These are phyloP conservation scores for Wakefieldia striispora DNA, from an alignment of 768 basidiomycete species.

Conservation along the genomic window DNA sequence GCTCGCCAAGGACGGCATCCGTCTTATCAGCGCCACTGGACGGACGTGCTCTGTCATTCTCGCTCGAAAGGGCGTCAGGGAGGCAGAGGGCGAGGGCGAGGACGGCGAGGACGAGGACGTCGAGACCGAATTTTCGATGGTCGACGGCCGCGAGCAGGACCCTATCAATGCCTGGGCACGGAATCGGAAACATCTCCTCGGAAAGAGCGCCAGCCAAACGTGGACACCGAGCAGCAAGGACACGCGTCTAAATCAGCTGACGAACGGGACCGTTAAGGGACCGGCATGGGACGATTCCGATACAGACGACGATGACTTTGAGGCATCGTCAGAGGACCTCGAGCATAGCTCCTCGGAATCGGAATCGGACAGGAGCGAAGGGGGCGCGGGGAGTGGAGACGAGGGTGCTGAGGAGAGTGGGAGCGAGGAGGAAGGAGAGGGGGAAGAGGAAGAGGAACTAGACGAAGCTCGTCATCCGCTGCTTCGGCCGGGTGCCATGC, in stretches of 20 bases:
- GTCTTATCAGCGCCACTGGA: constrained; percentile 61
- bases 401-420: constrained; percentile 36
- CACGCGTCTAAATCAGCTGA: background rate
- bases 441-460: constrained; percentile 42
- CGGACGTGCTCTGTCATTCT: constrained; percentile 65
- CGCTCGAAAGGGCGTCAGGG: constrained; percentile 31
- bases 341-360: constrained; percentile 37
- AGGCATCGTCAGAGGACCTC: constrained; percentile 42
- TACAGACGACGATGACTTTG: constrained; percentile 36
- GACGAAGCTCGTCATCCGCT: constrained; percentile 59
- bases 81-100: constrained; percentile 31
- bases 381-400: constrained; percentile 31
- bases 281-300: constrained; percentile 35
- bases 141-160: constrained; percentile 68
- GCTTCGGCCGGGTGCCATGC: constrained; percentile 64
- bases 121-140: constrained; percentile 69
- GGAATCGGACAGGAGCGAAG: constrained; percentile 27
- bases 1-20: constrained; percentile 48
- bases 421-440: constrained; percentile 41
- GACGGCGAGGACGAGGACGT: constrained; percentile 40
- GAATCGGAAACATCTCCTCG: constrained; percentile 55
- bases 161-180: constrained; percentile 67
- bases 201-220: constrained; percentile 24
- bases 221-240: constrained; percentile 1
- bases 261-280: constrained; percentile 21